phyloP scores from a whole-genome alignment of 495 filamentous ascomycete species.

The Daldinia concentrica region DNA sequence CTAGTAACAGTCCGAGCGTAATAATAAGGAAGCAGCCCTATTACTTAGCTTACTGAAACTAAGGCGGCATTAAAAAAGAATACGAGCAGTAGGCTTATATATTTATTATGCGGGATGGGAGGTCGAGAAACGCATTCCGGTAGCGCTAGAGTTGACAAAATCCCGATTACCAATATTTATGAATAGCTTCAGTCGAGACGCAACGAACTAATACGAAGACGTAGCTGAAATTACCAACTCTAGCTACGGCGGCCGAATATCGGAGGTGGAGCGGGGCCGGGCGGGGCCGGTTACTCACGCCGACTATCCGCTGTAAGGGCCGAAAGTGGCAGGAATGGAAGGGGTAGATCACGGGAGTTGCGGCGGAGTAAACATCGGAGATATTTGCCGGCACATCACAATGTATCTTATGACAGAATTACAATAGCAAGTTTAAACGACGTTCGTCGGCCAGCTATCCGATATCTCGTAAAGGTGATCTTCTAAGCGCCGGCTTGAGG shows the following conservation, averaged over 20 bases:
- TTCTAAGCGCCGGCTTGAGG: neutral
- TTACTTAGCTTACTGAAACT: neutral
- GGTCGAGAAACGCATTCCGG: neutral
- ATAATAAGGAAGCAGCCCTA: neutral
- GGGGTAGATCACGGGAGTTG: neutral
- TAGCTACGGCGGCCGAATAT: slow-evolving; percentile 23
- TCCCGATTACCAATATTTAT: neutral
- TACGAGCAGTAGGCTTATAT: too few species aligned
- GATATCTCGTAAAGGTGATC: neutral
- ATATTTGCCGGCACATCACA: neutral
- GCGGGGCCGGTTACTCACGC: slow-evolving; percentile 5
- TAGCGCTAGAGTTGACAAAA: neutral
- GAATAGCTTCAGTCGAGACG: slow-evolving; percentile 5
- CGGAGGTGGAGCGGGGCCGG: slow-evolving; percentile 31
- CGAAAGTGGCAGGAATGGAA: slow-evolving; percentile 12
- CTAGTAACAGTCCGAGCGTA: neutral
- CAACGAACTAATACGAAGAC: neutral
- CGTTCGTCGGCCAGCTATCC: neutral
- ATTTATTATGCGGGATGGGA: neutral
- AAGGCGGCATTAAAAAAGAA: neutral
- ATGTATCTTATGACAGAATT: neutral
- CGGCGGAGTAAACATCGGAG: neutral
- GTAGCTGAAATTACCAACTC: slow-evolving; percentile 8
- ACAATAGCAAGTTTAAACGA: neutral
- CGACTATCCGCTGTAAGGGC: slow-evolving; percentile 4